Percentiles rank a stretch among this genome's conserved stretches.
Evolutionary conservation across 2,329 filamentous ascomycete species (phyloP).

Genomic region (Pyrenochaeta sp.): DNA sequence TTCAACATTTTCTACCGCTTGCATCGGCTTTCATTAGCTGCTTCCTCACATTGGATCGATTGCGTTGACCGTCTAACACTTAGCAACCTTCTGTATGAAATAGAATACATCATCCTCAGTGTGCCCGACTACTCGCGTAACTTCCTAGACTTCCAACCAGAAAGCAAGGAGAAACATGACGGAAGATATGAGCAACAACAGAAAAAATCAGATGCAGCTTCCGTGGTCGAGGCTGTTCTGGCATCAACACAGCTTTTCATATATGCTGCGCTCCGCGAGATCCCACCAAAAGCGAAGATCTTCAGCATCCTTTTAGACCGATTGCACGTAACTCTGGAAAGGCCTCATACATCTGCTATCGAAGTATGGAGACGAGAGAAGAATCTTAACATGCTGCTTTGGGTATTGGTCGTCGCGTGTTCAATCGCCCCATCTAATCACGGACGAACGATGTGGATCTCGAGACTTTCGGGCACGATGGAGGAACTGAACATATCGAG

Average conservation of each 20-base stretch:
- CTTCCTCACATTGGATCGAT: conserved; percentile 23
- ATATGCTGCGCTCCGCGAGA: conserved; percentile 28
- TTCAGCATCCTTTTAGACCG: conserved; percentile 28
- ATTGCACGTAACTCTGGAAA: conserved; percentile 17
- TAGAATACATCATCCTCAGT: conserved; percentile 27
- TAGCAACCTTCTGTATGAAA: conserved; percentile 34
- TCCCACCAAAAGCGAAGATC: conserved; percentile 31
- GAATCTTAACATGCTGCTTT: conserved; percentile 31
- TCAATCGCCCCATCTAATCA: conserved; percentile 10
- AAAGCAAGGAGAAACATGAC: background rate
- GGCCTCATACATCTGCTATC: conserved; percentile 11
- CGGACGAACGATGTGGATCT: conserved; percentile 27
- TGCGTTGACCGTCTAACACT: conserved; percentile 22
- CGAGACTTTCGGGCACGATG: conserved; percentile 17
- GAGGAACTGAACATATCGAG: conserved; percentile 15
- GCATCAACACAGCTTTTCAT: conserved; percentile 34
- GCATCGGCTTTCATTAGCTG: conserved; percentile 31
- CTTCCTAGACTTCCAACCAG: conserved; percentile 25
- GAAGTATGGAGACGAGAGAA: conserved; percentile 23
- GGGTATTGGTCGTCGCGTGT: conserved; percentile 30
- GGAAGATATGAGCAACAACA: conserved; percentile 4
- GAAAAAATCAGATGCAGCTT: conserved; percentile 25
- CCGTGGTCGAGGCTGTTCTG: conserved; percentile 28
- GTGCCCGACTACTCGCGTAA: conserved; percentile 29
- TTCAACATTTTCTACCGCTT: conserved; percentile 40